phyloP scores from a whole-genome alignment of 345 rosid genomes.

The Linum trigynum region DNA sequence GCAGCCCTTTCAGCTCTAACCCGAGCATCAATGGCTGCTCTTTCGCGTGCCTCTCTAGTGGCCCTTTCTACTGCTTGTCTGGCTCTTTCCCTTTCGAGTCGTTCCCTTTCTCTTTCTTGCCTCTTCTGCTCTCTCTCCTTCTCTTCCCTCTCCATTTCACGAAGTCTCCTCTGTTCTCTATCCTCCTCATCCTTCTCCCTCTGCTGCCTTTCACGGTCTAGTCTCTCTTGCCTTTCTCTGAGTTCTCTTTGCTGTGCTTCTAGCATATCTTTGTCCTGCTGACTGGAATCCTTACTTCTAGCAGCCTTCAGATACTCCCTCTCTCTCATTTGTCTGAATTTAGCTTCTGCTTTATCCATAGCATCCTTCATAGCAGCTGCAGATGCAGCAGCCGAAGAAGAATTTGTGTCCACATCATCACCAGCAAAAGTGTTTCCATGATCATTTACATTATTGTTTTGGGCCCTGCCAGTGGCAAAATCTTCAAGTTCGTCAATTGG shows the following conservation, averaged over 20 bases:
- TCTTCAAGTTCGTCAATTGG: slow-evolving; percentile 74
- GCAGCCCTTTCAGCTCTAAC: slow-evolving; percentile 80
- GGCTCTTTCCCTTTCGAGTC: slow-evolving; percentile 62
- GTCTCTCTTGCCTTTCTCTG: slow-evolving; percentile 49
- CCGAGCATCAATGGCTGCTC: slow-evolving; percentile 85
- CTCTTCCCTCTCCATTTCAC: slow-evolving; percentile 48
- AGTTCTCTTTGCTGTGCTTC: slow-evolving; percentile 52
- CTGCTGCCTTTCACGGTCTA: slow-evolving; percentile 44
- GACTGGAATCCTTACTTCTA: slow-evolving; percentile 56
- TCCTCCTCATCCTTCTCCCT: slow-evolving; percentile 48
- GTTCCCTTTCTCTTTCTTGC: slow-evolving; percentile 54
- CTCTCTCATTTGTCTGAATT: slow-evolving; percentile 85
- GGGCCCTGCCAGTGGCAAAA: slow-evolving; percentile 47
- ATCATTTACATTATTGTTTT: slow-evolving; percentile 30
- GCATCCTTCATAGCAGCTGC: slow-evolving; percentile 98
- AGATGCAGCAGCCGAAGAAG: slow-evolving; percentile 71
- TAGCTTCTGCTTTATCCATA: slow-evolving; percentile 95
- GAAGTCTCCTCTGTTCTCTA: slow-evolving; percentile 43
- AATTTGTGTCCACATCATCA: slow-evolving; percentile 46
- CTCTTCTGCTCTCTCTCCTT: slow-evolving; percentile 60
- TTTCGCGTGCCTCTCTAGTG: slow-evolving; percentile 46
- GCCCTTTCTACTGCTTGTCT: slow-evolving; percentile 97
- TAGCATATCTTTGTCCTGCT: slow-evolving; percentile 33
- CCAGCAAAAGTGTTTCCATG: slow-evolving; percentile 32
- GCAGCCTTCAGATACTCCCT: slow-evolving; percentile 59